Evolutionary conservation across 495 filamentous ascomycete species (phyloP).

Genomic region (Tuber microsphaerosporum): DNA sequence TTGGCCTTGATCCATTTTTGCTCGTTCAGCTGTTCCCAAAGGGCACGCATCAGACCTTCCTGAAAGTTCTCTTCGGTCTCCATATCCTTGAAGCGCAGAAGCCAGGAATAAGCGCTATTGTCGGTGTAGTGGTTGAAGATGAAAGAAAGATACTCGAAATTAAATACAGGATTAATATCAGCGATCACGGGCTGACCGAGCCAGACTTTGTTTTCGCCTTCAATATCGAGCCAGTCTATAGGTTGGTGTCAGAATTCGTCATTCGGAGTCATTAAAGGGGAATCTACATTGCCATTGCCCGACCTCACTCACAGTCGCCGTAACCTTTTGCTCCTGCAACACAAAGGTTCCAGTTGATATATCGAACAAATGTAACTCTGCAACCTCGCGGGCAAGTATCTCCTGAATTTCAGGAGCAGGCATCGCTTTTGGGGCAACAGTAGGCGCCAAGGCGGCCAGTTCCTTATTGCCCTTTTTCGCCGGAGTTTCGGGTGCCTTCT

Average conservation of each 20-base stretch:
- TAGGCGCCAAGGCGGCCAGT: constrained; percentile 41
- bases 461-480: constrained; percentile 35
- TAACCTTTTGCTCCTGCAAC: constrained; percentile 64
- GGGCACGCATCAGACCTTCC: constrained; percentile 83
- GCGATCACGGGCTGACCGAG: constrained; percentile 74
- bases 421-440: constrained; percentile 54
- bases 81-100: constrained; percentile 81
- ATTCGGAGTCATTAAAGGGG: neutral
- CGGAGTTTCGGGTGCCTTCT: constrained; percentile 11
- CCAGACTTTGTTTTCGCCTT: constrained; percentile 71
- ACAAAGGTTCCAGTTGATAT: constrained; percentile 76
- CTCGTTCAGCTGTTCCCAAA: constrained; percentile 96
- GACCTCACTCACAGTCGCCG: constrained; percentile 74
- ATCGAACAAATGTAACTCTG: constrained; percentile 90
- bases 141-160: constrained; percentile 94
- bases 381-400: constrained; percentile 64
- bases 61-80: constrained; percentile 78
- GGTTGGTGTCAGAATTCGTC: constrained; percentile 7
- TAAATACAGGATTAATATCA: constrained; percentile 97
- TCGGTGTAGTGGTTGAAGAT: constrained; percentile 94
- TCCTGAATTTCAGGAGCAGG: constrained; percentile 62
- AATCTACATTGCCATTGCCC: constrained; percentile 70
- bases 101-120: constrained; percentile 90
- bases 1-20: constrained; percentile 89
- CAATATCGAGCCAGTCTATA: constrained; percentile 77